These are phyloP conservation scores for Neurospora sp. DNA, from an alignment of 495 filamentous ascomycete species.

Conservation along the genomic window DNA sequence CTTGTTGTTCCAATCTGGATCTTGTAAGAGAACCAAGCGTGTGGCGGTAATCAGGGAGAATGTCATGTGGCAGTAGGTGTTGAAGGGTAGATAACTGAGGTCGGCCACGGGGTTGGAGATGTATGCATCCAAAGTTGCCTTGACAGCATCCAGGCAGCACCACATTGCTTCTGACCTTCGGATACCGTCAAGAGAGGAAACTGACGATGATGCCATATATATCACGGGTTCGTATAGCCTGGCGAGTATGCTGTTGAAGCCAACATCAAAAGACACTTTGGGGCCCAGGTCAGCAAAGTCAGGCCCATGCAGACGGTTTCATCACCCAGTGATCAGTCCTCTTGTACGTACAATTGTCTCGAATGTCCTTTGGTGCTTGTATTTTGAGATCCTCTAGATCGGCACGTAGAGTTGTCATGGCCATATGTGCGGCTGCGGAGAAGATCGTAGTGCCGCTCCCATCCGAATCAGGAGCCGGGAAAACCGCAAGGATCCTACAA, in stretches of 20 bases:
- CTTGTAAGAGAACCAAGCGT: slow-evolving; percentile 9
- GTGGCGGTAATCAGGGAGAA: slow-evolving; percentile 13
- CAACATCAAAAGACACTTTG: slow-evolving; percentile 6
- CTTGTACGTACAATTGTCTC: slow-evolving; percentile 4
- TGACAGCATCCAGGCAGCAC: slow-evolving; percentile 9
- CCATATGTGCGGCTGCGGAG: slow-evolving; percentile 8
- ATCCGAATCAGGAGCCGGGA: slow-evolving; percentile 10
- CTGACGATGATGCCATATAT: slow-evolving; percentile 2
- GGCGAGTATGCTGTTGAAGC: slow-evolving; percentile 6
- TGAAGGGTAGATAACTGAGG: slow-evolving; percentile 7
- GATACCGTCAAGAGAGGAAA: neutral
- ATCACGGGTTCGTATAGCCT: slow-evolving; percentile 17
- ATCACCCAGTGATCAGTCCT: neutral
- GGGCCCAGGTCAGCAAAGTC: neutral
- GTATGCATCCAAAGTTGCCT: slow-evolving; percentile 7
- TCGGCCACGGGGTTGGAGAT: slow-evolving; percentile 3
- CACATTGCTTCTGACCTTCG: slow-evolving; percentile 12
- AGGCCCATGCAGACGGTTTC: neutral
- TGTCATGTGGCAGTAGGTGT: slow-evolving; percentile 3
- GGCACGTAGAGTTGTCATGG: slow-evolving; percentile 5
- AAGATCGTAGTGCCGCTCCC: neutral
- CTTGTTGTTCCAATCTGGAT: slow-evolving; percentile 15
- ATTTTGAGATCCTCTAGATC: slow-evolving; percentile 9
- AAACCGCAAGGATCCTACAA: slow-evolving; percentile 1
- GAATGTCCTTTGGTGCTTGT: slow-evolving; percentile 1